Conservation (phyloP, 2,329 filamentous ascomycete genomes). For the Fusarium tjaetaba region DNA sequence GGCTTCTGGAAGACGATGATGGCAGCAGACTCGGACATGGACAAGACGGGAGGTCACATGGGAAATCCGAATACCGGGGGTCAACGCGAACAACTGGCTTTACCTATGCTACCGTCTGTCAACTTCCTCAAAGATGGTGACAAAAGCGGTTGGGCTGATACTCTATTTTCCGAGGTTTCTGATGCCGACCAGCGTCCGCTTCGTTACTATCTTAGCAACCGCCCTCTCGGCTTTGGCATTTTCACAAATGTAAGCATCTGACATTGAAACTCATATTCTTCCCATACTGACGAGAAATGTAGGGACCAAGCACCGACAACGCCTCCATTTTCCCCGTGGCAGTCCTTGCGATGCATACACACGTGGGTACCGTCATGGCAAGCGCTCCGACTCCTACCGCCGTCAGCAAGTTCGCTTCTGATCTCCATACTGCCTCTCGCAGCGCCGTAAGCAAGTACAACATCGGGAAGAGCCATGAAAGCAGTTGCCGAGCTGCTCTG, state of each 20-base stretch:
- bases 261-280: rapidly evolving
- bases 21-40: rapidly evolving
- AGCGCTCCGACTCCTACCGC: not conserved
- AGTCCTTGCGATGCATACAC: not conserved
- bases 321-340: not conserved
- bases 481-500: rapidly evolving
- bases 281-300: rapidly evolving
- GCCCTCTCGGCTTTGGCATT: not conserved
- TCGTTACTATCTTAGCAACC: not conserved
- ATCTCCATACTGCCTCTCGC: rapidly evolving
- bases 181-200: not conserved
- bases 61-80: rapidly evolving
- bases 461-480: rapidly evolving
- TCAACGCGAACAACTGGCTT: rapidly evolving
- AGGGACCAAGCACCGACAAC: not conserved
- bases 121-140: not conserved
- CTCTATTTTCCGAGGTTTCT: not conserved
- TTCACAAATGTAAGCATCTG: not conserved
- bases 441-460: not conserved
- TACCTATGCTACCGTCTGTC: not conserved
- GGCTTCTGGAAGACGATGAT: not conserved
- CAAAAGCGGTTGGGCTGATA: not conserved
- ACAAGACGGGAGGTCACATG: rapidly evolving
- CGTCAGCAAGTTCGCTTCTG: rapidly evolving
- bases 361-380: not conserved